Evolutionary conservation across 441 rosid genomes (phyloP), one percentile per base, ranked within the genome.

Genomic region (Hypseocharis bilobata): DNA sequence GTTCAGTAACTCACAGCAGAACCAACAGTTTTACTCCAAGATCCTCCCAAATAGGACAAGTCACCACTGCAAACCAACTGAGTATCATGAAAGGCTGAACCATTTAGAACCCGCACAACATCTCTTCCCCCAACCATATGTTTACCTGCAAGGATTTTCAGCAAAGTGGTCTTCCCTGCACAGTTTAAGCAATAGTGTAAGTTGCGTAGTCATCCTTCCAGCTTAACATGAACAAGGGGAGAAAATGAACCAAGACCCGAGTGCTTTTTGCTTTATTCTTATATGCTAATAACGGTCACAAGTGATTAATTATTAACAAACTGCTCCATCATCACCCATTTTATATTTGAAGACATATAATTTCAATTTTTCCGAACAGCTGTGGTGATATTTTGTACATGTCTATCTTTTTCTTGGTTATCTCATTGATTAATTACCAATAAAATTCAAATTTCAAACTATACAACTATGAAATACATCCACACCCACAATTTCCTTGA

Each of bases 11-110:
- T 85, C 66, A 87, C 92, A 78, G 96, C 89, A 67, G 80, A 83
- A 72, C 92, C 88, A 74, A 82, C 74, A 6, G 77, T 80, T 83
- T 85, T 87, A 70, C 85, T 87, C 92, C 92, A 93, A 23, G 98
- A 92, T 25, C 88, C 92, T 64, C 88, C 92, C 60, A 87, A 77
- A 64, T 87, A 85, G 58, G 92, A 79, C 69, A 87, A 74, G 70
- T 83, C 89, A 64, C 92, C 92, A 3, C 81, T 63, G 56, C 92
- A 87, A 28, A 85, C 89, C 69, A 87, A 78, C 14, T 78, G 76
- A 60, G 89, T 87, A 62, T 87, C 92, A 68, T 87, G 92, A 75
- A 86, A 86, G 23, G 88, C 86, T 3, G 92, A 86, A 10, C 86
- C 76, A 57, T 68, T 75, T 47, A 83, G 69, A 26, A 86, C 88